Percentiles rank a stretch among this genome's conserved stretches.
phyloP scores from a whole-genome alignment of 306 rosid species.

The Bauhinia variegata region DNA sequence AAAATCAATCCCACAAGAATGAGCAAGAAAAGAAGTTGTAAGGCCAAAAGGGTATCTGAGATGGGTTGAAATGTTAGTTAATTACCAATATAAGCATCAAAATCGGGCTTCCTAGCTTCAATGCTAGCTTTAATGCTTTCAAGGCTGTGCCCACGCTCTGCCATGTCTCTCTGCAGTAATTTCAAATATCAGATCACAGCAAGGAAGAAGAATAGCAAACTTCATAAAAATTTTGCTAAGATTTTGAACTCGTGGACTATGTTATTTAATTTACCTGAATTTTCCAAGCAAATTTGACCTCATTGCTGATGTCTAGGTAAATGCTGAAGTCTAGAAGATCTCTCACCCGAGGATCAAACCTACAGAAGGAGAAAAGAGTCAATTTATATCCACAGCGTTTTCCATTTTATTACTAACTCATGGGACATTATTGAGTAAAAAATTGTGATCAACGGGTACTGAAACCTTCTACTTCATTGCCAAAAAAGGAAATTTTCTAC shows the following conservation, averaged over 20 bases:
- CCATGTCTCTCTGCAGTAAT: constrained; percentile 89
- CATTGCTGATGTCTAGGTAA: constrained; percentile 98
- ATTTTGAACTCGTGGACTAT: neutral
- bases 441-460: no score
- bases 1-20: neutral
- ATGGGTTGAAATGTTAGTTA: constrained; percentile 6
- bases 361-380: constrained; percentile 11
- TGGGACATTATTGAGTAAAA: no score
- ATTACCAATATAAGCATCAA: constrained; percentile 92
- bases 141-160: constrained; percentile 98
- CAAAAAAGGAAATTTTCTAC: no score
- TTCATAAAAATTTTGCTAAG: neutral
- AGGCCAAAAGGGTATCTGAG: neutral
- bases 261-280: constrained; percentile 68
- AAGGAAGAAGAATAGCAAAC: neutral
- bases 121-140: constrained; percentile 99
- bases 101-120: constrained; percentile 95
- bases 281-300: constrained; percentile 99
- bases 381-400: no score
- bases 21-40: neutral
- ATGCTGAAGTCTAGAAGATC: constrained; percentile 96
- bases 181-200: constrained; percentile 26
- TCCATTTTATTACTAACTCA: no score
- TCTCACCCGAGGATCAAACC: constrained; percentile 90
- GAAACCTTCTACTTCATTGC: no score